Conservation (phyloP, 441 rosid species). For the Euphorbia schlechtendalii region DNA sequence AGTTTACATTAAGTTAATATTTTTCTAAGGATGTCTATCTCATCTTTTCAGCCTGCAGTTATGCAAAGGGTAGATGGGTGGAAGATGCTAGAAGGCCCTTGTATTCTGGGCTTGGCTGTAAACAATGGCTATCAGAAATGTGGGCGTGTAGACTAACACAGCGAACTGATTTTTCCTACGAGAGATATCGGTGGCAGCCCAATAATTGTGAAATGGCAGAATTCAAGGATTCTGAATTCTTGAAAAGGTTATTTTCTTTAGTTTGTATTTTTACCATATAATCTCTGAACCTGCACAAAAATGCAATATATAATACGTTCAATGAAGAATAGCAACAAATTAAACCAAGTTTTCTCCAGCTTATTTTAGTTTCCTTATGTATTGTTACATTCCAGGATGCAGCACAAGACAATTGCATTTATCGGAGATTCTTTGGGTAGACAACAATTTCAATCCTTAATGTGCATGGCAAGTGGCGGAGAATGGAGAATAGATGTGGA, state of each 20-base stretch:
- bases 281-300: neutral
- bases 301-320: too few species aligned
- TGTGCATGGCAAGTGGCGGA: slow-evolving; percentile 41
- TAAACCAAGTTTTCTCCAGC: neutral
- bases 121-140: slow-evolving; percentile 83
- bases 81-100: slow-evolving; percentile 52
- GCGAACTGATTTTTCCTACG: slow-evolving; percentile 69
- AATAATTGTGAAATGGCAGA: slow-evolving; percentile 56
- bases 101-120: slow-evolving; percentile 69
- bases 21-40: neutral
- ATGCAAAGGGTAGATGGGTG: slow-evolving; percentile 80
- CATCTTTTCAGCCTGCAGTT: slow-evolving; percentile 57
- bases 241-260: slow-evolving; percentile 39
- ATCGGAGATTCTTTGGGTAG: slow-evolving; percentile 42
- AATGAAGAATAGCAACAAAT: neutral
- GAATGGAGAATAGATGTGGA: slow-evolving; percentile 22
- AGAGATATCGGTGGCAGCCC: slow-evolving; percentile 71
- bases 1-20: neutral
- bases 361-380: neutral
- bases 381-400: slow-evolving; percentile 37
- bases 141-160: slow-evolving; percentile 80
- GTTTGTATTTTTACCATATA: neutral
- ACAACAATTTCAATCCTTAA: slow-evolving; percentile 41
- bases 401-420: slow-evolving; percentile 34
- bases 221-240: slow-evolving; percentile 54